phyloP scores from a whole-genome alignment of 306 rosid genomes.

The Trifolium fragiferum region DNA sequence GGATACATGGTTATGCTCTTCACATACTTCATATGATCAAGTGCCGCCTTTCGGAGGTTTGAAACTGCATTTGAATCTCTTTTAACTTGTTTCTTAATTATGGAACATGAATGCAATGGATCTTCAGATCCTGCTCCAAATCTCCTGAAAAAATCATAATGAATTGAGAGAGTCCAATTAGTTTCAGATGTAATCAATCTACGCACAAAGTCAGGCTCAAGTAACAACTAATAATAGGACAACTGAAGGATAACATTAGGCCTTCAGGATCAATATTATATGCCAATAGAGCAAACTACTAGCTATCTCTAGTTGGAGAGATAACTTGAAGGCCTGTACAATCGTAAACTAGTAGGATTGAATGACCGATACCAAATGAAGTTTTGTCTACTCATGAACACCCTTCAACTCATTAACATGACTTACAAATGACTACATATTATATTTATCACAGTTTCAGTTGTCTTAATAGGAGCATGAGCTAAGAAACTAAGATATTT shows the following conservation, averaged over 20 bases:
- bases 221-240: background rate
- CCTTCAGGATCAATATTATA: background rate
- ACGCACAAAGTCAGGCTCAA: slow-evolving; percentile 17
- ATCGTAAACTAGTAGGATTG: slow-evolving; percentile 4
- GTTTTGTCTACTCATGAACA: background rate
- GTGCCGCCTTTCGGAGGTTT: slow-evolving; percentile 65
- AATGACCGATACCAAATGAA: slow-evolving; percentile 18
- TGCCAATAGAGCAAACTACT: background rate
- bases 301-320: background rate
- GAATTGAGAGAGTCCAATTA: slow-evolving; percentile 36
- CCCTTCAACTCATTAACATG: slow-evolving; percentile 7
- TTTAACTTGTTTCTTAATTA: slow-evolving; percentile 60
- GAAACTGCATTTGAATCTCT: slow-evolving; percentile 49
- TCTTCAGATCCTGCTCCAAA: slow-evolving; percentile 82
- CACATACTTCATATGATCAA: slow-evolving; percentile 63
- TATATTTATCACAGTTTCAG: slow-evolving; percentile 27
- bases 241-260: slow-evolving; percentile 16
- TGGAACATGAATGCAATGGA: slow-evolving; percentile 72
- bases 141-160: slow-evolving; percentile 59
- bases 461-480: slow-evolving; percentile 23
- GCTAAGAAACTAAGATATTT: slow-evolving; percentile 26
- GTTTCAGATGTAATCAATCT: slow-evolving; percentile 27
- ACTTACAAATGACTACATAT: slow-evolving; percentile 24
- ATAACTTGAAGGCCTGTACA: background rate
- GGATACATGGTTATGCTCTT: slow-evolving; percentile 86